Conservation (phyloP, 306 rosid species). For the Castanea mollissima region DNA sequence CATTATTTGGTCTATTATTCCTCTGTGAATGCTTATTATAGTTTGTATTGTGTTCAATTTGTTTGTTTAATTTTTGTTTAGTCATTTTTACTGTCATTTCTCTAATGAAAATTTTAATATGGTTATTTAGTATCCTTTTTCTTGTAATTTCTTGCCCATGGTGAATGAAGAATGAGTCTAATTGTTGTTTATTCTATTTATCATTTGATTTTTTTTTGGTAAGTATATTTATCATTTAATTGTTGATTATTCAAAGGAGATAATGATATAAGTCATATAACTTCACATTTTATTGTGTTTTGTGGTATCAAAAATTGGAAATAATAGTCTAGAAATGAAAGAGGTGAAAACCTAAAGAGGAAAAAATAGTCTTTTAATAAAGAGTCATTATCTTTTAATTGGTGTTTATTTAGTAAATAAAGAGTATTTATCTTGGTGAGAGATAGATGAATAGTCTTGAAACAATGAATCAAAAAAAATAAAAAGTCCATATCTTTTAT, state of each 20-base stretch:
- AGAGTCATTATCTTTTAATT: no score
- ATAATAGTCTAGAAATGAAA: background rate
- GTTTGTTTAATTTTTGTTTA: background rate
- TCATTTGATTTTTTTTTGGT: background rate
- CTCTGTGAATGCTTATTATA: no score
- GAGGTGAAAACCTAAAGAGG: no score
- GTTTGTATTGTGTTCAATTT: no score
- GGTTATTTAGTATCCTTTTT: background rate
- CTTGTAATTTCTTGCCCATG: background rate
- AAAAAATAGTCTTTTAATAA: no score
- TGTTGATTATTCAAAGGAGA: background rate
- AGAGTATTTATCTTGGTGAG: no score
- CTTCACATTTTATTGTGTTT: background rate
- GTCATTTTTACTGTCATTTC: background rate
- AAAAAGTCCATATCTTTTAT: no score
- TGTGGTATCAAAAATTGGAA: background rate
- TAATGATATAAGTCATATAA: background rate
- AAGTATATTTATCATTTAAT: background rate
- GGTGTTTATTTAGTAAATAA: no score
- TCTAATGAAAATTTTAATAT: background rate
- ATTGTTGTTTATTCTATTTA: background rate
- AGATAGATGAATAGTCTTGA: no score
- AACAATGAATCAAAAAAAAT: no score
- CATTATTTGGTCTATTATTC: no score
- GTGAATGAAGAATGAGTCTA: background rate